Percentiles rank a stretch among this genome's conserved stretches.
phyloP scores from a whole-genome alignment of 257 asterid species.

The Pogostemon cablin region DNA sequence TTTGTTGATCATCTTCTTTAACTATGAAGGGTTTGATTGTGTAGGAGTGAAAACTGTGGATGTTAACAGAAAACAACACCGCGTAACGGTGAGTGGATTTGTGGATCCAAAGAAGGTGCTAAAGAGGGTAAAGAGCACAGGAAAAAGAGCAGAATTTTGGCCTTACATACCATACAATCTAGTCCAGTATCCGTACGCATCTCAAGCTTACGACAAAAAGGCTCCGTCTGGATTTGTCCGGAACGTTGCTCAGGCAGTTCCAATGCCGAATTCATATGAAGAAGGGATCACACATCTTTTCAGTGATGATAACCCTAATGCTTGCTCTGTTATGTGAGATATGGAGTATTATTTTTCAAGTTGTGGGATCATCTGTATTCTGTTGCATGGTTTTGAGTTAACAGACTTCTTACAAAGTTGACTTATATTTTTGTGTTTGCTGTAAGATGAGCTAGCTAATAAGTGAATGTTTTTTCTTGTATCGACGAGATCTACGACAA shows the following conservation, averaged over 20 bases:
- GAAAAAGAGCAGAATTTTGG: slow-evolving; percentile 88
- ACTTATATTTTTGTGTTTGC: too few relatives aligned
- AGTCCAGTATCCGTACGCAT: slow-evolving; percentile 61
- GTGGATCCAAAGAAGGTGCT: slow-evolving; percentile 71
- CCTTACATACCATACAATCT: slow-evolving; percentile 80
- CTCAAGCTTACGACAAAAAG: slow-evolving; percentile 71
- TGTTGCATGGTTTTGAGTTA: too few relatives aligned
- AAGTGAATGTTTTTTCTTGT: too few relatives aligned
- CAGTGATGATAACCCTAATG: slow-evolving; percentile 88
- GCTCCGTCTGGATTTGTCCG: slow-evolving; percentile 83
- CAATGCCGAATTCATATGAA: slow-evolving; percentile 53
- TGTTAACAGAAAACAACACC: slow-evolving; percentile 65
- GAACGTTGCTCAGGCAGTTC: slow-evolving; percentile 51
- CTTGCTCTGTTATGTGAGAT: slow-evolving; percentile 73
- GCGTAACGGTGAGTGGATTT: slow-evolving; percentile 70
- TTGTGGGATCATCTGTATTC: too few relatives aligned
- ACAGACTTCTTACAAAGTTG: too few relatives aligned
- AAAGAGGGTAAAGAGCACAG: slow-evolving; percentile 69
- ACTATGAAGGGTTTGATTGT: slow-evolving; percentile 58
- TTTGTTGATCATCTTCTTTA: too few relatives aligned
- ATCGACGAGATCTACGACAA: too few relatives aligned
- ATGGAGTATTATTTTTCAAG: too few relatives aligned
- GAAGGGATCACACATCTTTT: slow-evolving; percentile 62
- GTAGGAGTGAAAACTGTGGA: slow-evolving; percentile 76
- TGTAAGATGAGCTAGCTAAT: too few relatives aligned